Evolutionary conservation across 2,329 filamentous ascomycete species (phyloP).

Genomic region (Claviceps capensis): DNA sequence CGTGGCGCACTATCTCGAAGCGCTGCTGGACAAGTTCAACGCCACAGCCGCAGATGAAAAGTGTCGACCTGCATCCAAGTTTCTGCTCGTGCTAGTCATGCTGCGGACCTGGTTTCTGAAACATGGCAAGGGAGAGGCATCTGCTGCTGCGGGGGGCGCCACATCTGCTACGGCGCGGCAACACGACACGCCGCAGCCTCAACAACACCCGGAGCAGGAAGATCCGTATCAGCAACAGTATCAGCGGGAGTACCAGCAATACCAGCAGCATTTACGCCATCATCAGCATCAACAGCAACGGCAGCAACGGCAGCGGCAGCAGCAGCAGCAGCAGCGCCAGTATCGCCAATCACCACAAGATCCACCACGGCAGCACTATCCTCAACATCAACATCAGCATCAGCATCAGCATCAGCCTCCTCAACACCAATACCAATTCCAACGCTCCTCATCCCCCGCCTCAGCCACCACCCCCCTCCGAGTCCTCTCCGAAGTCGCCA

Average conservation of each 20-base stretch:
- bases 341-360: neutral
- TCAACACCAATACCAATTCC: conserved; percentile 6
- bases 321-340: neutral
- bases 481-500: conserved; percentile 43
- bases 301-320: neutral
- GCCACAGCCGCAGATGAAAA: conserved; percentile 48
- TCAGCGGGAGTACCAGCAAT: neutral
- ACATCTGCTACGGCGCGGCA: conserved; percentile 1
- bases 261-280: neutral
- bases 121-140: conserved; percentile 21
- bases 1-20: conserved; percentile 51
- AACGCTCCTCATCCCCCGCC: neutral
- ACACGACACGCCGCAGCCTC: neutral
- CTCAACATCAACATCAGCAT: neutral
- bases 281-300: neutral
- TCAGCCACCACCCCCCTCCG: conserved; percentile 39
- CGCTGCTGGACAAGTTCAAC: conserved; percentile 54
- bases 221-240: no score
- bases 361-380: neutral
- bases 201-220: neutral
- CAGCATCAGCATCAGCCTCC: neutral
- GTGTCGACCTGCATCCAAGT: conserved; percentile 54
- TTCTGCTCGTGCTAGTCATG: conserved; percentile 57
- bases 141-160: neutral
- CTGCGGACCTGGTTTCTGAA: conserved; percentile 55